phyloP scores from a whole-genome alignment of 176 grass and related monocot species.

The Zea luxurians region DNA sequence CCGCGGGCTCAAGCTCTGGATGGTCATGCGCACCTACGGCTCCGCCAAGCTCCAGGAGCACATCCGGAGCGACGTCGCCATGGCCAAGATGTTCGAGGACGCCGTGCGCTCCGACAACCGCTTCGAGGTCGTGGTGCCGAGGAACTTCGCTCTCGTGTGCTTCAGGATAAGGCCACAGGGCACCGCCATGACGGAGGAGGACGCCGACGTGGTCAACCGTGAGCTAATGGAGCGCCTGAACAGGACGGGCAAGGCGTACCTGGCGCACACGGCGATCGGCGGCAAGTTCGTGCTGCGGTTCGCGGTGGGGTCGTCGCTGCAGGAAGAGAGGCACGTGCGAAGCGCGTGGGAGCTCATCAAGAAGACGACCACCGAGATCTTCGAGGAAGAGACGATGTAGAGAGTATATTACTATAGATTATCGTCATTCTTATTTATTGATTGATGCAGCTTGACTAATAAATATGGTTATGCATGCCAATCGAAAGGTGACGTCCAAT shows the following conservation, averaged over 20 bases:
- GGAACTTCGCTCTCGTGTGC: slow-evolving; percentile 49
- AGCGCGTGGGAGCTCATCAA: slow-evolving; percentile 51
- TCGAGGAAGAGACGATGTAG: neutral
- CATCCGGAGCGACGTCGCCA: slow-evolving; percentile 64
- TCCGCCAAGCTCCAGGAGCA: slow-evolving; percentile 44
- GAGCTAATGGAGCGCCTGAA: slow-evolving; percentile 46
- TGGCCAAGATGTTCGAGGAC: slow-evolving; percentile 52
- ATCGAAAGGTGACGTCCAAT: neutral
- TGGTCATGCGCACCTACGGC: slow-evolving; percentile 51
- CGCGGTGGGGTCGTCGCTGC: slow-evolving; percentile 47
- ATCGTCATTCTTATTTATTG: neutral
- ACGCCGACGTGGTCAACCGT: slow-evolving; percentile 23
- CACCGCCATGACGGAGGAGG: neutral
- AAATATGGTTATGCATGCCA: neutral
- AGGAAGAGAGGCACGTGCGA: slow-evolving; percentile 46
- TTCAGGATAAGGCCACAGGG: slow-evolving; percentile 33
- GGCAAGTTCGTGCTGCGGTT: slow-evolving; percentile 46
- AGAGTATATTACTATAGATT: neutral
- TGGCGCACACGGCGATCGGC: slow-evolving; percentile 44
- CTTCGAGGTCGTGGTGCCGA: slow-evolving; percentile 42
- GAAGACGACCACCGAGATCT: slow-evolving; percentile 26
- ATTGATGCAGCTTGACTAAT: neutral
- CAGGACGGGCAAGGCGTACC: slow-evolving; percentile 29
- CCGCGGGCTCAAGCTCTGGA: slow-evolving; percentile 60
- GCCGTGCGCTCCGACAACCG: slow-evolving; percentile 20